Conservation (phyloP, 805 yeast species). For the Ogataea degrootiae region DNA sequence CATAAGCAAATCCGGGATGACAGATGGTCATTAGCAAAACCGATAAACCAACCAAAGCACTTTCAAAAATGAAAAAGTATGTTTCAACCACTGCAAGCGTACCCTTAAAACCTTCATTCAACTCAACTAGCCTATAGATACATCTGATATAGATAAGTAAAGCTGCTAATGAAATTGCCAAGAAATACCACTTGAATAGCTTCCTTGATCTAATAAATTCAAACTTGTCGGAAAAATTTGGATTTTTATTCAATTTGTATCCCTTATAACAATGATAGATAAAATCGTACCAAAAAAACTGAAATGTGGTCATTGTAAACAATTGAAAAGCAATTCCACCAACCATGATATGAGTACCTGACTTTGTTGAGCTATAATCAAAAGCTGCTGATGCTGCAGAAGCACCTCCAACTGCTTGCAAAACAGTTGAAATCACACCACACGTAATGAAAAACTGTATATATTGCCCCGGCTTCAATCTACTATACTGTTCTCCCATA, state of each 20-base stretch:
- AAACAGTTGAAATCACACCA: slow-evolving; percentile 57
- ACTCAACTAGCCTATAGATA: slow-evolving; percentile 67
- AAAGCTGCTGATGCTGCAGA: slow-evolving; percentile 47
- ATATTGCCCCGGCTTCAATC: slow-evolving; percentile 52
- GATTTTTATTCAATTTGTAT: slow-evolving; percentile 23
- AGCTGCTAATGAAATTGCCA: slow-evolving; percentile 43
- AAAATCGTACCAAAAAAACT: slow-evolving; percentile 45
- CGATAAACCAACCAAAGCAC: slow-evolving; percentile 54
- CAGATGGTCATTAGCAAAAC: slow-evolving; percentile 42
- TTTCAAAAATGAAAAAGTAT: slow-evolving; percentile 59
- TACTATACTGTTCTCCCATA: slow-evolving; percentile 51
- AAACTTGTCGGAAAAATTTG: slow-evolving; percentile 34
- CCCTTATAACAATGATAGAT: slow-evolving; percentile 33
- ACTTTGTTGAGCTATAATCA: slow-evolving; percentile 24
- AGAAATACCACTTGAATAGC: slow-evolving; percentile 39
- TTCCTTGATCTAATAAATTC: slow-evolving; percentile 30
- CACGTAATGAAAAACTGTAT: slow-evolving; percentile 60
- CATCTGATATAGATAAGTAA: slow-evolving; percentile 60
- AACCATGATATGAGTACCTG: slow-evolving; percentile 67
- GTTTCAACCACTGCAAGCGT: slow-evolving; percentile 55
- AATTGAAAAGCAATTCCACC: slow-evolving; percentile 81
- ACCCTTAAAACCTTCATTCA: slow-evolving; percentile 71
- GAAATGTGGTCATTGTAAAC: slow-evolving; percentile 57
- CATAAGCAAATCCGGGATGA: slow-evolving; percentile 62
- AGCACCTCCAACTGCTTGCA: slow-evolving; percentile 80